phyloP scores from a whole-genome alignment of 257 asterid genomes.

The Marsdenia floribunda region DNA sequence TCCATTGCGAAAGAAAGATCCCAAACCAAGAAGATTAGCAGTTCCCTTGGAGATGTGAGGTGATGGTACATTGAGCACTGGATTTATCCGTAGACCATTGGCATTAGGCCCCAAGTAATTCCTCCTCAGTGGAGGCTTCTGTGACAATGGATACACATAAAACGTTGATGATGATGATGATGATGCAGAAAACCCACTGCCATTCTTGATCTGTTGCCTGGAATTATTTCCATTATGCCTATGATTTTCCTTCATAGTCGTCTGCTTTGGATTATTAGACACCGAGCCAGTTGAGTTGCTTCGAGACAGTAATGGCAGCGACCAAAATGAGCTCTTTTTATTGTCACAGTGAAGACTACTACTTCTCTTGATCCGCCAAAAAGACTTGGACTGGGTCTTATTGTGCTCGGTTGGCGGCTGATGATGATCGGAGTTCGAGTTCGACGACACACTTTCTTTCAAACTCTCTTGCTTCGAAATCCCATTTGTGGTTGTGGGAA shows the following conservation, averaged over 20 bases:
- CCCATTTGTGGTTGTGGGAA: constrained; percentile 12
- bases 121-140: constrained; percentile 44
- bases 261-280: constrained; percentile 16
- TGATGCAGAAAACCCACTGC: constrained; percentile 10
- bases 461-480: constrained; percentile 14
- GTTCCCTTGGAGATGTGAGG: constrained; percentile 37
- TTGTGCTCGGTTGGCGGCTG: constrained; percentile 8
- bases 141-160: constrained; percentile 29
- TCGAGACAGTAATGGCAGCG: constrained; percentile 34
- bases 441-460: constrained; percentile 19
- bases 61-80: constrained; percentile 36
- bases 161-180: constrained; percentile 13
- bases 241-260: constrained; percentile 18
- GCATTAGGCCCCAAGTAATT: constrained; percentile 30
- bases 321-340: constrained; percentile 42
- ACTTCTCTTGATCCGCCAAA: constrained; percentile 41
- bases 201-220: constrained; percentile 17
- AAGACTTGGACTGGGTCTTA: constrained; percentile 28
- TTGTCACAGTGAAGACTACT: constrained; percentile 40
- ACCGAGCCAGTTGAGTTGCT: constrained; percentile 50
- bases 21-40: constrained; percentile 42
- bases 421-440: neutral
- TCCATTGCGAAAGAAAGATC: constrained; percentile 41
- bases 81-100: constrained; percentile 34
- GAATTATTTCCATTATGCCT: constrained; percentile 20